Percentiles rank a stretch among this genome's conserved stretches.
These are phyloP conservation scores for Cladophialophora psammophila DNA, from an alignment of 2,329 filamentous ascomycete species.

Conservation along the genomic window DNA sequence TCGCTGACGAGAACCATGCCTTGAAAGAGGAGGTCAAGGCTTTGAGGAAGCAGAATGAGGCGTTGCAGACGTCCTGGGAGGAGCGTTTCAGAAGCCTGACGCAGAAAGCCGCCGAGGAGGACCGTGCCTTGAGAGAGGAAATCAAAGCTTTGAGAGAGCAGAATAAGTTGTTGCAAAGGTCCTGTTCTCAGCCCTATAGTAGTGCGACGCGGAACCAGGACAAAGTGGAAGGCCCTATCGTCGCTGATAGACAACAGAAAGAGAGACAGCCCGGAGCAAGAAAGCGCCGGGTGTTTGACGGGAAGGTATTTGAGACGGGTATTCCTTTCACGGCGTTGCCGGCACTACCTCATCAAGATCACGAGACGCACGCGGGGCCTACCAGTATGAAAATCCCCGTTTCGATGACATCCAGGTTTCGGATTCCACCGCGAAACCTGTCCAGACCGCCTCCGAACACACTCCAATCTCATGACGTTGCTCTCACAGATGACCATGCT, in stretches of 20 bases:
- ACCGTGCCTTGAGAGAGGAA: constrained; percentile 60
- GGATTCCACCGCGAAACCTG: background rate
- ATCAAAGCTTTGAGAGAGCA: constrained; percentile 12
- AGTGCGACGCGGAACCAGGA: background rate
- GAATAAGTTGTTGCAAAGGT: background rate
- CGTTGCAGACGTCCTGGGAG: background rate
- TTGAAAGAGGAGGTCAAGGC: constrained; percentile 48
- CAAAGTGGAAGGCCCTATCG: background rate
- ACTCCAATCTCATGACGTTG: background rate
- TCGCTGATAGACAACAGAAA: background rate
- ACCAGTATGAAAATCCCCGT: background rate
- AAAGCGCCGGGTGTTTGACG: background rate
- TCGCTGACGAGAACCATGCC: constrained; percentile 73
- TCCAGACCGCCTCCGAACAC: background rate
- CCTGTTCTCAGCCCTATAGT: no score
- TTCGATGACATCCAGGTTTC: background rate
- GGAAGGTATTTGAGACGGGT: background rate
- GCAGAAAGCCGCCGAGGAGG: constrained; percentile 64
- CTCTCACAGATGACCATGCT: background rate
- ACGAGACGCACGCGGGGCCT: background rate
- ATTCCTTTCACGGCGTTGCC: background rate
- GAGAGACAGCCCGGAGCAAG: background rate
- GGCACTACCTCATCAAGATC: background rate
- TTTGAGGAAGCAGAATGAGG: constrained; percentile 11
- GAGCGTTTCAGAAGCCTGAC: background rate